Evolutionary conservation across 192 early-diverging fungal species (phyloP).

Genomic region (Backusella tarrabulga): DNA sequence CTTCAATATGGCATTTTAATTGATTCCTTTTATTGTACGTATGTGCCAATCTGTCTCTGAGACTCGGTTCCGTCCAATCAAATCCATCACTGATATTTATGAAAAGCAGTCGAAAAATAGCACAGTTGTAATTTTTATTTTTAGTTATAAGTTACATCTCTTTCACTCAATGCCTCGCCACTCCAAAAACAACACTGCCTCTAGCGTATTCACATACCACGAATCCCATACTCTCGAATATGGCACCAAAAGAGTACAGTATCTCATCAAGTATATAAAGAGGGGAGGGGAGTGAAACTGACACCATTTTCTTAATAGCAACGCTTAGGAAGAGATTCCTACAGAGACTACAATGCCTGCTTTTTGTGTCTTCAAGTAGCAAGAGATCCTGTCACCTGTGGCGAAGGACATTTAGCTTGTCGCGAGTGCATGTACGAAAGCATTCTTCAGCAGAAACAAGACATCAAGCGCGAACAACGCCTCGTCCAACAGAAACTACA

Average conservation of each 20-base stretch:
- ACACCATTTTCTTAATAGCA: conserved; percentile 39
- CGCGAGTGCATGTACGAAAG: conserved; percentile 86
- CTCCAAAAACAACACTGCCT: conserved; percentile 92
- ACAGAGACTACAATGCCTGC: conserved; percentile 83
- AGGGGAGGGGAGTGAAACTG: not conserved
- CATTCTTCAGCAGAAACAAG: conserved; percentile 82
- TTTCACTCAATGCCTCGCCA: conserved; percentile 67
- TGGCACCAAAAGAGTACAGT: conserved; percentile 73
- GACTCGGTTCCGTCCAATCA: too few species aligned
- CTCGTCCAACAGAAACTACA: conserved; percentile 44
- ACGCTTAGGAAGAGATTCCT: conserved; percentile 81
- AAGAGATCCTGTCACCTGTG: conserved; percentile 66
- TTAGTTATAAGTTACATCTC: too few species aligned
- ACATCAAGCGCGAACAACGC: conserved; percentile 59
- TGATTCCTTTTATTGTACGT: too few species aligned
- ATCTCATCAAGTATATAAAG: not conserved
- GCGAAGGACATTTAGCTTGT: conserved; percentile 84
- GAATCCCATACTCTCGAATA: conserved; percentile 86
- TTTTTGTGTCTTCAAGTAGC: conserved; percentile 82
- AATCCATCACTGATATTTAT: too few species aligned
- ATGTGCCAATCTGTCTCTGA: too few species aligned
- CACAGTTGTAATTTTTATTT: too few species aligned
- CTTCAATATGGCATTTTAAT: too few species aligned
- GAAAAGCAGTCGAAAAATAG: too few species aligned
- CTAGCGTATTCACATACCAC: conserved; percentile 88